Conservation (phyloP, 495 filamentous ascomycete species). For the Penicillium antarcticum region DNA sequence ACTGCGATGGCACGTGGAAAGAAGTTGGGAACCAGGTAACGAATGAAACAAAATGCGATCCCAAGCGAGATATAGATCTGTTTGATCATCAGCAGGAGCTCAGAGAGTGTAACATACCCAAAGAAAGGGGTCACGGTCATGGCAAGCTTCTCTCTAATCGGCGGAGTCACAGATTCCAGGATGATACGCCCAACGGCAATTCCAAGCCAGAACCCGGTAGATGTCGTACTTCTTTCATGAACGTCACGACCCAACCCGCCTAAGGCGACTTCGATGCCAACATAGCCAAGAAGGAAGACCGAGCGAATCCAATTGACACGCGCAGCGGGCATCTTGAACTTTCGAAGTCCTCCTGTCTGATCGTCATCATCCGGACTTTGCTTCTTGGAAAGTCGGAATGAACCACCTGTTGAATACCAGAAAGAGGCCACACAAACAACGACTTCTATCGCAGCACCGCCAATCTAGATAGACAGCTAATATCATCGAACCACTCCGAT, state of each 20-base stretch:
- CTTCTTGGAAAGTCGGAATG: conserved; percentile 50
- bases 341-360: conserved; percentile 43
- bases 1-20: conserved; percentile 64
- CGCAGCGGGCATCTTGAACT: conserved; percentile 38
- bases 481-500: too few relatives aligned
- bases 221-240: conserved; percentile 59
- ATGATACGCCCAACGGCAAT: conserved; percentile 55
- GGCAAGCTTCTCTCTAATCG: conserved; percentile 54
- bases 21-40: conserved; percentile 66
- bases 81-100: neutral
- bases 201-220: conserved; percentile 63
- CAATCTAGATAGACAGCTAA: conserved; percentile 40
- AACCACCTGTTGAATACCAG: conserved; percentile 58
- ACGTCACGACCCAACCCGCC: conserved; percentile 66
- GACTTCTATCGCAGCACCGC: conserved; percentile 56
- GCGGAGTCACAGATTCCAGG: conserved; percentile 57
- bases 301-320: conserved; percentile 68
- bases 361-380: conserved; percentile 22
- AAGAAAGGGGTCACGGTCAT: conserved; percentile 27
- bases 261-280: conserved; percentile 76
- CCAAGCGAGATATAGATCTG: conserved; percentile 47
- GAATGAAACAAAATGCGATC: conserved; percentile 53
- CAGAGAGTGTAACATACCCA: neutral
- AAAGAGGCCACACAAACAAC: conserved; percentile 51
- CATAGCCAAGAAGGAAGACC: conserved; percentile 71